Percentiles rank a stretch among this genome's conserved stretches.
Evolutionary conservation across 1,284 basidiomycete species (phyloP).

Genomic region (Caloboletus firmus): DNA sequence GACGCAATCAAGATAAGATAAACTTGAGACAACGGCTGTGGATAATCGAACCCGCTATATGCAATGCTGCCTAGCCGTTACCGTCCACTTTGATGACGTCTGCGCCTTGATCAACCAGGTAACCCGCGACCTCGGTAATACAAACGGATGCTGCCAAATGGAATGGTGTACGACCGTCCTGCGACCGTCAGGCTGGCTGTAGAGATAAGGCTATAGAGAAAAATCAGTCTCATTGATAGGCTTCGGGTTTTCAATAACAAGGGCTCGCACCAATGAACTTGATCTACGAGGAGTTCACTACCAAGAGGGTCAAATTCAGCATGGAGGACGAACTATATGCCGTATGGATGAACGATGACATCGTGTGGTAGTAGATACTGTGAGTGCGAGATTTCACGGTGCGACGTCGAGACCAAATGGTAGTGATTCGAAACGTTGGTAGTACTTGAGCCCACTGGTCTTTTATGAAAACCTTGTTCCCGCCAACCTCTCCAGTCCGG

Average conservation of each 20-base stretch:
- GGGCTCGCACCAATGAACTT: slow-evolving; percentile 72
- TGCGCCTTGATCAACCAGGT: slow-evolving; percentile 70
- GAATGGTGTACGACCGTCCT: slow-evolving; percentile 88
- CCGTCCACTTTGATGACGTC: slow-evolving; percentile 73
- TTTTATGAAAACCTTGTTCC: slow-evolving; percentile 1
- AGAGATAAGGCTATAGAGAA: not conserved
- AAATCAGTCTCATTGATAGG: slow-evolving; percentile 66
- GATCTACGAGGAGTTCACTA: slow-evolving; percentile 49
- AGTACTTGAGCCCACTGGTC: not conserved
- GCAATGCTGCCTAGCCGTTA: slow-evolving; percentile 84
- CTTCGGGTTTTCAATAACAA: slow-evolving; percentile 68
- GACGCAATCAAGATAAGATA: slow-evolving; percentile 3
- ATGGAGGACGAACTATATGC: slow-evolving; percentile 53
- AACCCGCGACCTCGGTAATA: slow-evolving; percentile 67
- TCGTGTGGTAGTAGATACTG: not conserved
- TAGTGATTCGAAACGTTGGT: not conserved
- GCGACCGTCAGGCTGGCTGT: slow-evolving; percentile 6
- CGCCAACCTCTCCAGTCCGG: not conserved
- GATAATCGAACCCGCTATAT: slow-evolving; percentile 71
- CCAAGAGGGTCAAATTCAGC: not conserved
- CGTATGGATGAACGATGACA: slow-evolving; percentile 46
- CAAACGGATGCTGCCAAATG: slow-evolving; percentile 87
- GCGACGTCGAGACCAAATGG: not conserved
- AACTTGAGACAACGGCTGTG: not conserved
- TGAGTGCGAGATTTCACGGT: not conserved